These are phyloP conservation scores for Pecoramyces ruminantium DNA, from an alignment of 192 early-diverging fungal genomes.

Conservation along the genomic window DNA sequence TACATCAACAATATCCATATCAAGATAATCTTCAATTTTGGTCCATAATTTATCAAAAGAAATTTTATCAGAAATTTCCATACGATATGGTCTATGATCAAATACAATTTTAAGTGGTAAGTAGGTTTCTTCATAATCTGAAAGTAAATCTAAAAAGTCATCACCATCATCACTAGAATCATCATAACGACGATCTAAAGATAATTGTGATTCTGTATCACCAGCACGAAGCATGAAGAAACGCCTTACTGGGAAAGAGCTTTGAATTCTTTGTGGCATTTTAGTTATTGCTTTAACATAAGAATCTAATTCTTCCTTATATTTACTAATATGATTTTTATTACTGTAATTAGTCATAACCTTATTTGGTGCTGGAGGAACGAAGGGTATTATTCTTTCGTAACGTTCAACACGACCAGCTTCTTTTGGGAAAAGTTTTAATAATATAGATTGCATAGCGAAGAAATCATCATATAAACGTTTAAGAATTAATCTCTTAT, in stretches of 20 bases:
- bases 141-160: neutral
- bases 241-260: neutral
- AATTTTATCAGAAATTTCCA: neutral
- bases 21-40: neutral
- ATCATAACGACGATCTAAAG: neutral
- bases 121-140: neutral
- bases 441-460: neutral
- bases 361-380: neutral
- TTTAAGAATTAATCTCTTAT: neutral
- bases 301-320: neutral
- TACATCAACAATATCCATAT: neutral
- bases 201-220: neutral
- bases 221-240: neutral
- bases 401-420: neutral
- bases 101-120: neutral
- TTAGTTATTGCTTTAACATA: neutral
- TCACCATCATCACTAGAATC: neutral
- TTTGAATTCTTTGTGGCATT: neutral
- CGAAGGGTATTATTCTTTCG: neutral
- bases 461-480: neutral
- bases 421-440: neutral
- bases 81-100: neutral
- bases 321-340: neutral
- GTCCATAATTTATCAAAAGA: neutral
- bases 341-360: neutral